Conservation (phyloP, 106 monocot species). For the Apostasia ramifera region DNA sequence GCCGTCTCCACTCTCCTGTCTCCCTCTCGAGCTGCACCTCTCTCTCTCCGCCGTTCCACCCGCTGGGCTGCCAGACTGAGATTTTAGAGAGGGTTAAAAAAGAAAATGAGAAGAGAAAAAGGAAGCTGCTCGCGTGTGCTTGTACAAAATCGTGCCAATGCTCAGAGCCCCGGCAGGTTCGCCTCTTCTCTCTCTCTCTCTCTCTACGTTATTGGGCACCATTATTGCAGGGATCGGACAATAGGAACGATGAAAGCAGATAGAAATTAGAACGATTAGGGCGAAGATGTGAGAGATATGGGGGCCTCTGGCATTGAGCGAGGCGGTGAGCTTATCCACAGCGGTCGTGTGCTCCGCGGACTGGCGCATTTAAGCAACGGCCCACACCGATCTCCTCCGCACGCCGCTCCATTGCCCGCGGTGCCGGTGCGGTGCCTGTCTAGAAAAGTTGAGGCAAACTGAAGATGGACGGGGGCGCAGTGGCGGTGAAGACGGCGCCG, state of each 20-base stretch:
- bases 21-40: not conserved
- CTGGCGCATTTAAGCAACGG: constrained; percentile 9
- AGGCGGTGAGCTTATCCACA: constrained; percentile 17
- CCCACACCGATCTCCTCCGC: not conserved
- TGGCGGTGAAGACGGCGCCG: constrained; percentile 25
- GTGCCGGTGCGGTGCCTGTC: not conserved
- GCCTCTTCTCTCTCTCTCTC: constrained; percentile 8
- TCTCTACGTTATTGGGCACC: constrained; percentile 2
- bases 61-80: not conserved
- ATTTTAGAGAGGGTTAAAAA: not conserved
- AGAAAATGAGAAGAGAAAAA: not conserved
- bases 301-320: constrained; percentile 4
- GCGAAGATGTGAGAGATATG: not conserved
- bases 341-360: constrained; percentile 12
- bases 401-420: not conserved
- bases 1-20: not conserved
- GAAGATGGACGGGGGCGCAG: not conserved
- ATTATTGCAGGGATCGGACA: constrained; percentile 19
- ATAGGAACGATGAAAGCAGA: constrained; percentile 4
- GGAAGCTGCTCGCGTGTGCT: not conserved
- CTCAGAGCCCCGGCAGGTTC: not conserved
- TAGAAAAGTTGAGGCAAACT: not conserved
- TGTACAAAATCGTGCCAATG: constrained; percentile 7
- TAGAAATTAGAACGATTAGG: not conserved
- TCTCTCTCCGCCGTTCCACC: constrained; percentile 2